Percentiles rank a stretch among this genome's conserved stretches.
These are phyloP conservation scores for Adansonia grandidieri DNA, from an alignment of 441 rosid genomes.

Conservation along the genomic window DNA sequence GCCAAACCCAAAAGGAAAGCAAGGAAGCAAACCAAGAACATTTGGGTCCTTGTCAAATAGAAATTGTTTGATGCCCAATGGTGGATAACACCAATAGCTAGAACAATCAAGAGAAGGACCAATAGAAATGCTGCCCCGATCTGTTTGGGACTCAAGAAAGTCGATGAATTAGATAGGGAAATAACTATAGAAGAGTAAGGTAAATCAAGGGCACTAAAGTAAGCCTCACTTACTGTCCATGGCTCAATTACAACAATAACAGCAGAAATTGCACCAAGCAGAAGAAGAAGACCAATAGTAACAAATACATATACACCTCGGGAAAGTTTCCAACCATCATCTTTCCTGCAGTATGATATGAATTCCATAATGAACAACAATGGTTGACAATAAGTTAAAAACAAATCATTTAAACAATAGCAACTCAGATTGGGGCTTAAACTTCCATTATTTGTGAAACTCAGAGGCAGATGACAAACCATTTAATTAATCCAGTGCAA, in stretches of 20 bases:
- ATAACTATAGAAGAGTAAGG: constrained; percentile 27
- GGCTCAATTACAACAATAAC: constrained; percentile 82
- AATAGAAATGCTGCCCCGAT: constrained; percentile 92
- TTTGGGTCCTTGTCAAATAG: constrained; percentile 94
- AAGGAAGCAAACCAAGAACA: constrained; percentile 90
- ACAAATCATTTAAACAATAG: constrained; percentile 24
- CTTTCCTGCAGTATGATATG: constrained; percentile 74
- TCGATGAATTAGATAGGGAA: constrained; percentile 37
- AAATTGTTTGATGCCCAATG: constrained; percentile 99
- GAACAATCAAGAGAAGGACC: constrained; percentile 87
- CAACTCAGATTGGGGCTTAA: constrained; percentile 24
- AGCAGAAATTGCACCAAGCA: constrained; percentile 96
- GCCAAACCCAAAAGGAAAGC: constrained; percentile 98
- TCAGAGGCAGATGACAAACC: constrained; percentile 55
- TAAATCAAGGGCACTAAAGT: constrained; percentile 25
- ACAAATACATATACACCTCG: constrained; percentile 88
- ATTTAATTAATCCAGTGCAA: constrained; percentile 93
- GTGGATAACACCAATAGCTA: constrained; percentile 95
- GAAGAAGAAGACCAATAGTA: constrained; percentile 88
- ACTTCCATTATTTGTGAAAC: constrained; percentile 31
- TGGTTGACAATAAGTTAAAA: constrained; percentile 23
- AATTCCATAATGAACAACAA: background rate
- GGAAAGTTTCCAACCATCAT: constrained; percentile 97
- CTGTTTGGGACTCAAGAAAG: constrained; percentile 57
- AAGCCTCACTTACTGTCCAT: constrained; percentile 81